Conservation (phyloP, 2,329 filamentous ascomycete genomes). For the Microascus cirrosus region DNA sequence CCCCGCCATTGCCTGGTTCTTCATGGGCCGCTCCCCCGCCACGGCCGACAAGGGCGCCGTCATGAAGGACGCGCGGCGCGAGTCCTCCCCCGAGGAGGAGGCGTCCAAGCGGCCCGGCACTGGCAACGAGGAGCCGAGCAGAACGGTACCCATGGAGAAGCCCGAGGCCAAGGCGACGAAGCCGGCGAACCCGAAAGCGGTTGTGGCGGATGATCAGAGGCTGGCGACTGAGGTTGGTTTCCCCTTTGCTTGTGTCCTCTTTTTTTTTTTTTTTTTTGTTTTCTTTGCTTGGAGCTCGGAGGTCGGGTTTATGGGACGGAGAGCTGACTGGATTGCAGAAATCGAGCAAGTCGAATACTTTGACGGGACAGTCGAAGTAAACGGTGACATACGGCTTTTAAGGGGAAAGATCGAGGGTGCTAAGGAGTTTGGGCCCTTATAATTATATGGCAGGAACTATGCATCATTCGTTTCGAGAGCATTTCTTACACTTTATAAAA, state of each 20-base stretch:
- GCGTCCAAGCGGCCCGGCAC: background rate
- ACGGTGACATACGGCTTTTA: background rate
- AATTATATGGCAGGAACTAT: background rate
- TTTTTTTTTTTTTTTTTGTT: background rate
- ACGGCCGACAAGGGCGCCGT: background rate
- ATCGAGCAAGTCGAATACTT: background rate
- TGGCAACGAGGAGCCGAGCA: conserved; percentile 2
- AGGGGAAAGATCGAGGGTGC: background rate
- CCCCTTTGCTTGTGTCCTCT: too few species aligned
- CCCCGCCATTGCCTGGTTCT: conserved; percentile 5
- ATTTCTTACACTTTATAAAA: too few species aligned
- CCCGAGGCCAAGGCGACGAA: background rate
- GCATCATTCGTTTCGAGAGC: too few species aligned
- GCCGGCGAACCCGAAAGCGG: conserved; percentile 1
- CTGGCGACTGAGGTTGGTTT: conserved; percentile 1
- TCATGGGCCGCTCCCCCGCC: background rate
- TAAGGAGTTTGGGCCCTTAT: background rate
- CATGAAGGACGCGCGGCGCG: background rate
- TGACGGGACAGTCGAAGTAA: background rate
- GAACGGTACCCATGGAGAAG: background rate
- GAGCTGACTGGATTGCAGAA: background rate
- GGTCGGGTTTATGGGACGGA: background rate
- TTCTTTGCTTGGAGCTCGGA: background rate
- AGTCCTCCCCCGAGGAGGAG: background rate
- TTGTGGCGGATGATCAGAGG: background rate